Base-by-base conservation (phyloP, 1,139 yeast species). In the Scheffersomyces illinoinensis region DNA sequence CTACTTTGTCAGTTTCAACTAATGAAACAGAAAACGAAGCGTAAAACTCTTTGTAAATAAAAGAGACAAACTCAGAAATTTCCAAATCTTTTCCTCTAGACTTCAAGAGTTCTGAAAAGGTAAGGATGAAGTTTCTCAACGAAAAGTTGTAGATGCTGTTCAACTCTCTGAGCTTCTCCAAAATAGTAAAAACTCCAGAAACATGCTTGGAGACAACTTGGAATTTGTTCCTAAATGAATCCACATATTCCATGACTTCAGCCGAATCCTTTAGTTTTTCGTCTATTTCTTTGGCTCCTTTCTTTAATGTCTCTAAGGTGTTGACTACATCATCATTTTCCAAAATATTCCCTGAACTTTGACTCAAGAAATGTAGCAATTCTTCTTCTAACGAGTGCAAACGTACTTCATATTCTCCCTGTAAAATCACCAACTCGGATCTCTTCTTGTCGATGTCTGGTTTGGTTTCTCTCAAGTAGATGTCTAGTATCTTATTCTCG, bases 391-490 rank as follows among this genome's bases (percentile, higher is more conserved):
- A 78, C 1, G 70, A 69, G 49, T 83, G 79, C 56, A 93, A 72
- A 39, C 81, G 83, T 1, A 80, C 78, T 58, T 80, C 82, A 66
- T 87, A 90, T 58, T 87, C 89, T 10, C 89, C 84, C 64, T 87
- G 87, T n/a, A 87, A 70, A 48, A 77, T 76, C 18, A 84, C 72
- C 58, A 89, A 70, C 49, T 85, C 87, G 0, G 76, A 65, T 58
- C 95, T 79, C 67, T 87, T 82, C 17, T 69, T 67, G 61, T 90
- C 93, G 18, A 91, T 72, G 14, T 88, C 95, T 0, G 98, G 97
- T 39, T 84, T 77, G 59, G 85, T 84, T 7, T 76, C 73, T 53
- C 76, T 73, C 53, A 93, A 74, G 0, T 91, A 79, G 57, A 83
- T 74, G 63, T 89, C 85, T 57, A 91, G 75, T 0, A 91, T 79